Evolutionary conservation across 106 monocot species (phyloP).

Genomic region (Apostasia ramifera): DNA sequence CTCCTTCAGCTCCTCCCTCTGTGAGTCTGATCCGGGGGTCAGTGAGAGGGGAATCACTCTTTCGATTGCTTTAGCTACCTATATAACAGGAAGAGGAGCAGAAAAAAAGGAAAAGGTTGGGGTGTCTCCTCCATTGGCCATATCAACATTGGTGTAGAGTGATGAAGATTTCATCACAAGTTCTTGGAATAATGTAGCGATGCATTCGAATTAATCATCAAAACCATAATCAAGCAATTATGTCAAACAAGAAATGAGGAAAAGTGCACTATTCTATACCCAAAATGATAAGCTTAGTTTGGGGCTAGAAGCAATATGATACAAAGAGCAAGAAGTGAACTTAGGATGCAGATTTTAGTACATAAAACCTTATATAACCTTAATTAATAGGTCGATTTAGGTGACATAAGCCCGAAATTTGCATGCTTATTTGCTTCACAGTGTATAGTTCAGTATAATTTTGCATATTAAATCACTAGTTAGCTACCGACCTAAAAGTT

Average conservation of each 20-base stretch:
- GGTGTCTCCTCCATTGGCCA: neutral
- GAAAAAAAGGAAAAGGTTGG: conserved; percentile 2
- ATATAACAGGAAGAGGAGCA: neutral
- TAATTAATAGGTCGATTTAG: too few relatives aligned
- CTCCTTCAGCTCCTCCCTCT: conserved; percentile 17
- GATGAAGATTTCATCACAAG: too few relatives aligned
- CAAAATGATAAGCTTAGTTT: neutral
- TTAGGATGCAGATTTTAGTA: too few relatives aligned
- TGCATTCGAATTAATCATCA: neutral
- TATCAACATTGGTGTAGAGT: neutral
- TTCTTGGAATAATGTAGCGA: neutral
- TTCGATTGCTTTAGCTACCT: conserved; percentile 26
- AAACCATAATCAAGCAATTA: neutral
- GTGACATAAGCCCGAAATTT: too few relatives aligned
- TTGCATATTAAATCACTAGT: too few relatives aligned
- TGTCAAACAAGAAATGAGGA: neutral
- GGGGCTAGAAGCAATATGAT: too few relatives aligned
- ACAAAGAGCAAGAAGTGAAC: too few relatives aligned
- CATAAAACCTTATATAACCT: too few relatives aligned
- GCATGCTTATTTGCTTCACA: too few relatives aligned
- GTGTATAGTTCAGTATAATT: too few relatives aligned
- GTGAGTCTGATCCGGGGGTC: neutral
- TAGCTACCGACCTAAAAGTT: too few relatives aligned
- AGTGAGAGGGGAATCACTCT: conserved; percentile 15
- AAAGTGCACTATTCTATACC: neutral